phyloP scores from a whole-genome alignment of 2,329 filamentous ascomycete genomes.

The Aspergillus candidus region DNA sequence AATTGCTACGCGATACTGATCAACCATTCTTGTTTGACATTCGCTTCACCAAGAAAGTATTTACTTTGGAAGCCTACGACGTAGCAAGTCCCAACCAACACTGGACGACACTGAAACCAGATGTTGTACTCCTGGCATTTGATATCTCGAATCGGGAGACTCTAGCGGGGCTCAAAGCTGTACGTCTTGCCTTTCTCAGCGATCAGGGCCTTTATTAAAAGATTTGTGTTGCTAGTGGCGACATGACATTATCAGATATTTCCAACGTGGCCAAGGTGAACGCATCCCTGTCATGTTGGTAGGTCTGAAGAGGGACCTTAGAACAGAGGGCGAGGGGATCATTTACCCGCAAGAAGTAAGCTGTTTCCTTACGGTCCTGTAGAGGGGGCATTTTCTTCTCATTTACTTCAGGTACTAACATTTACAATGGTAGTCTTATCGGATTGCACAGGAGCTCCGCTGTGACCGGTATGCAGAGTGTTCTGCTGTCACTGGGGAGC shows the following conservation, averaged over 20 bases:
- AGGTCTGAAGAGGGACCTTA: conserved; percentile 53
- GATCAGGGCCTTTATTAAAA: not conserved
- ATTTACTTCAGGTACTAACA: not conserved
- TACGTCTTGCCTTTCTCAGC: conserved; percentile 11
- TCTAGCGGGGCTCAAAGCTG: conserved; percentile 42
- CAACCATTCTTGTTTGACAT: conserved; percentile 57
- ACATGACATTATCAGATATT: conserved; percentile 42
- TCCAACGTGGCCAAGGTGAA: conserved; percentile 42
- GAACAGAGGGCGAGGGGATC: conserved; percentile 40
- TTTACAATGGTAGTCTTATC: conserved; percentile 42
- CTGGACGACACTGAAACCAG: conserved; percentile 50
- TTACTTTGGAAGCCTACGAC: conserved; percentile 52
- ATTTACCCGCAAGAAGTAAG: conserved; percentile 37
- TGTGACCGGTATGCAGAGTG: conserved; percentile 60
- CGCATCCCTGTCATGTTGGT: conserved; percentile 53
- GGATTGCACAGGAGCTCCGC: conserved; percentile 54
- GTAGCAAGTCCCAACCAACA: conserved; percentile 50
- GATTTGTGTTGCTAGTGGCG: conserved; percentile 31
- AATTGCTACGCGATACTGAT: conserved; percentile 46
- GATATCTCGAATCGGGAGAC: conserved; percentile 50
- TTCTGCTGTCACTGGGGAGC: conserved; percentile 54
- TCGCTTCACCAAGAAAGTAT: conserved; percentile 49
- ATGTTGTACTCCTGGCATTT: conserved; percentile 54
- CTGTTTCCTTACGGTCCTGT: conserved; percentile 24
- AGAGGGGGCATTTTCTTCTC: not conserved